phyloP scores from a whole-genome alignment of 345 rosid genomes.

The Geranium rotundifolium region DNA sequence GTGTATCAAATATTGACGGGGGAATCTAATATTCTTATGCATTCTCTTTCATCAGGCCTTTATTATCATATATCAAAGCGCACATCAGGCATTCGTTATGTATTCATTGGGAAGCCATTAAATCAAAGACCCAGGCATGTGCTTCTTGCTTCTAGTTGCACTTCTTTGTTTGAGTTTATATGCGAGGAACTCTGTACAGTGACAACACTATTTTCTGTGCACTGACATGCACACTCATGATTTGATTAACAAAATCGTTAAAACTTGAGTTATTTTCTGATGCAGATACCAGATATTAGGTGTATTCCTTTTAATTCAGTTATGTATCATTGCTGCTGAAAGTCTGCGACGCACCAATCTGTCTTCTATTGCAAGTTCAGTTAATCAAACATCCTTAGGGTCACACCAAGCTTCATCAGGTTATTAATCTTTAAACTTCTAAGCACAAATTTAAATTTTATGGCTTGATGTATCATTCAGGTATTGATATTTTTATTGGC shows the following conservation, averaged over 20 bases:
- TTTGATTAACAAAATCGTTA: conserved; percentile 2
- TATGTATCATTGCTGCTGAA: conserved; percentile 85
- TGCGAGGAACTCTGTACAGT: too few species aligned
- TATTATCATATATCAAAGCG: conserved; percentile 93
- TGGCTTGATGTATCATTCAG: not conserved
- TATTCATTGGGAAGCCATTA: conserved; percentile 79
- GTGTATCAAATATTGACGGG: not conserved
- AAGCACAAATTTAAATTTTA: not conserved
- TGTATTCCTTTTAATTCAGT: conserved; percentile 78
- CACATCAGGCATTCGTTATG: conserved; percentile 71
- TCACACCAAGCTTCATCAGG: conserved; percentile 52
- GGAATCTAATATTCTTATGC: not conserved
- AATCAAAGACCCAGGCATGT: conserved; percentile 88
- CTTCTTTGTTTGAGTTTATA: not conserved
- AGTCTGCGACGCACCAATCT: conserved; percentile 71
- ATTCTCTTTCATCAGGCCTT: conserved; percentile 35
- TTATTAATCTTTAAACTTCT: conserved; percentile 5
- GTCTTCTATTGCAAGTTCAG: conserved; percentile 72
- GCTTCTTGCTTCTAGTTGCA: conserved; percentile 4
- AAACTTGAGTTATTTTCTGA: conserved; percentile 17
- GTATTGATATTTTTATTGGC: not conserved
- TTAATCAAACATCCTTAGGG: conserved; percentile 56
- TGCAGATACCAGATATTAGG: conserved; percentile 88
- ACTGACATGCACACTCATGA: not conserved
- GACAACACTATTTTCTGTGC: not conserved